Base-by-base conservation (phyloP, 495 filamentous ascomycete genomes). In the Immersiella caudata region DNA sequence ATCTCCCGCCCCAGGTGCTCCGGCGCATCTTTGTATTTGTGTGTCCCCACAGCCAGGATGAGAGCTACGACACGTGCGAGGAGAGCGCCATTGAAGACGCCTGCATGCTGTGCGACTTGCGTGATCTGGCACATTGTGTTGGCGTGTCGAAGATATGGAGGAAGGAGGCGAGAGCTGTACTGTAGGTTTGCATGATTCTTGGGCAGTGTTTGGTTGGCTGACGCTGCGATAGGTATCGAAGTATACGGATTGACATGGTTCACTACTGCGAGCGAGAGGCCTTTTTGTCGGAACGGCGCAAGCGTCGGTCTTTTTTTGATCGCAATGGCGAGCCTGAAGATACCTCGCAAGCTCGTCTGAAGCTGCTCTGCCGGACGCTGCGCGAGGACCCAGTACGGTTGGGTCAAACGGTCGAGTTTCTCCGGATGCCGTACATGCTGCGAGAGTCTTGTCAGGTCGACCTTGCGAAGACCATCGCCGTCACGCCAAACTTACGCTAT, bases 341-440 rank as follows among this genome's bases (percentile, higher is more conserved):
- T 78, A 87, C 91, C 21, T 86, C 93, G 5, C 84, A 89, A 66
- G 84, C 87, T 65, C 89, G 95, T 18, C 84, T 99, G 21, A 83
- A 86, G 64, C 81, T 97, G 57, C 85, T 99, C 52, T 91, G 88
- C 75, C 87, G 92, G 51, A 89, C 93, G 0, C 87, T 98, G 36
- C 86, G 94, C 65, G 90, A 94, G 35, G 87, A 90, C 29, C 83
- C 84, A 25, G 82, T 83, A 9, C 79, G 81, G 33, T 80, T 95
- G 18, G 93, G 87, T 0, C 75, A 79, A 6, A 80, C 85, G 26
- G 91, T 97, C 12, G 79, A 90, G 67, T 91, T 89, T 64, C 80
- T 99, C 62, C 94, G 97, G 79, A 89, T 91, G 71, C 92, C 95
- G n/a, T 98, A 97, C 76, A 97, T 97, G 95, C 90, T 93, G 55